A percentile compares a stretch with the other conserved stretches of the same genome.
Evolutionary conservation across 257 asterid species (phyloP).

Genomic region (Solanum etuberosum): DNA sequence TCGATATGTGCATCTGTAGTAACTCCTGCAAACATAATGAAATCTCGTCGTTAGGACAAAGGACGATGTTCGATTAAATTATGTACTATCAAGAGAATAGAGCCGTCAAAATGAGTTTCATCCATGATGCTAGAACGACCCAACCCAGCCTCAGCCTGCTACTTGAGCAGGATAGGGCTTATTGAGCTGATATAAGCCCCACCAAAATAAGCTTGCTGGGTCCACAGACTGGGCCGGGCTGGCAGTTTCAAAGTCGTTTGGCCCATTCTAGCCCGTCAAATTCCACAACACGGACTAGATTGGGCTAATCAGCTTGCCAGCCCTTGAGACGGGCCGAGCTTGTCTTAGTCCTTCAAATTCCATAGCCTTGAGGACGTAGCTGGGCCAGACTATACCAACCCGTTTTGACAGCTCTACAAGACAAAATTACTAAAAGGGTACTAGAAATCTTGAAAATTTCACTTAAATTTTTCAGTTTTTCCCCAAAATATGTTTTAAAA

Average conservation of each 20-base stretch:
- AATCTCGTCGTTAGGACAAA: not conserved
- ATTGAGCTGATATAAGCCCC: not conserved
- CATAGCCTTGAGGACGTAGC: accelerated
- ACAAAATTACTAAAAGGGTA: not conserved
- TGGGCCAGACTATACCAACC: no score
- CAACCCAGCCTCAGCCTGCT: not conserved
- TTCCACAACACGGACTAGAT: not conserved
- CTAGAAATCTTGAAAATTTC: not conserved
- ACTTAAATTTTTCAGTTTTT: not conserved
- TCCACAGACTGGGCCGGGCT: not conserved
- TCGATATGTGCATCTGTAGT: slow-evolving; percentile 80
- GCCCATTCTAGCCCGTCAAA: not conserved
- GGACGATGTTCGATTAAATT: not conserved
- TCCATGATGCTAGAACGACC: not conserved
- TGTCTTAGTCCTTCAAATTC: not conserved
- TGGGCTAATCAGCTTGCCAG: not conserved
- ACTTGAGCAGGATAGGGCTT: not conserved
- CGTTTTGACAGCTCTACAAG: not conserved
- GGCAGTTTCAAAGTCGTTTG: not conserved
- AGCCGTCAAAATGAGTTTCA: not conserved
- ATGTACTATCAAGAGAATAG: not conserved
- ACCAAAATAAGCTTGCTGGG: not conserved
- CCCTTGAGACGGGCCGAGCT: not conserved
- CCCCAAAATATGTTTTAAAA: not conserved
- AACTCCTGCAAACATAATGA: slow-evolving; percentile 51